Evolutionary conservation across 164 flowering plant species (phyloP), one percentile per base, ranked within the genome.

Genomic region (Umbellularia californica): DNA sequence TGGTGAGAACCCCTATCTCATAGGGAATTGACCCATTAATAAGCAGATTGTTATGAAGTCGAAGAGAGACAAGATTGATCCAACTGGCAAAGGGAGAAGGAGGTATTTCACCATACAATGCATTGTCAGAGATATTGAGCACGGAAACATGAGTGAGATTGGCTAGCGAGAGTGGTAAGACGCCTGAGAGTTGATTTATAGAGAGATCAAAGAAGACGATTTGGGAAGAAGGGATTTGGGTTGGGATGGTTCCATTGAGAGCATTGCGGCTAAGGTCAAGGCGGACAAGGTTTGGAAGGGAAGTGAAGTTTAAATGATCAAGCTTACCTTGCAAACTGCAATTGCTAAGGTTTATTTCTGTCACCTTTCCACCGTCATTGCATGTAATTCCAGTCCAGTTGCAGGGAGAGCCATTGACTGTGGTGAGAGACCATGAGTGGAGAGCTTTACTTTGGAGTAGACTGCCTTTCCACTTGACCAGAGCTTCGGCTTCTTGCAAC

Each of bases 381-480:
- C 65, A 62, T 22, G n/a, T 20, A n/a, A 62, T 62, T 22, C 65
- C 24, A 0, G 6, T 12, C 68, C 68, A 65, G 2, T 65, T 65
- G 68, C 68, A 65, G 24, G 69, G 2, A 41, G 65, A 62, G 23
- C 24, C 24, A 20, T 20, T 64, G 27, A 24, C 27, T 24, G 28
- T 9, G 1, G 66, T 15, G 22, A 64, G 66, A 10, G 30, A 66
- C 89, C 87, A 87, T 17, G 84, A 85, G 55, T 67, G 35, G 73
- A 80, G 77, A 60, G 71, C 24, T 17, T 71, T 19, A 23, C n/a
- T 3, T 22, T 52, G 55, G 2, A 80, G 58, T 60, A 64, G 66
- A 24, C 66, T 64, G 11, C 4, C 66, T 64, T 64, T 64, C 66
- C 66, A 64, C 9, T 64, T 64, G 27, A 64, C 11, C 4, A 64